These are phyloP conservation scores for Colletotrichum sp. DNA, from an alignment of 2,329 filamentous ascomycete genomes.

Conservation along the genomic window DNA sequence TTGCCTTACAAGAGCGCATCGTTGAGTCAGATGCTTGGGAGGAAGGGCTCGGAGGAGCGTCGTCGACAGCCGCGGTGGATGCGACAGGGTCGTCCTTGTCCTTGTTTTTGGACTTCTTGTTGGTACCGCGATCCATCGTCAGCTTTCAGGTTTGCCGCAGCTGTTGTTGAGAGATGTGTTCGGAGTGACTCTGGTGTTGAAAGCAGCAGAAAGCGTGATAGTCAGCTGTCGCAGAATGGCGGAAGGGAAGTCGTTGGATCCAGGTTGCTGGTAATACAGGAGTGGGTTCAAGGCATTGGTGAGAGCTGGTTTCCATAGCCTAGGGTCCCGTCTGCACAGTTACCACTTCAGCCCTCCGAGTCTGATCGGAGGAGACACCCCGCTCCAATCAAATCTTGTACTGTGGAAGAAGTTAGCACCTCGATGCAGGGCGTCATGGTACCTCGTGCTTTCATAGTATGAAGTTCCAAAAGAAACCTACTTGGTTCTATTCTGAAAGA, in stretches of 20 bases:
- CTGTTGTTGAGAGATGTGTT: background rate
- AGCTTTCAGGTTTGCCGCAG: background rate
- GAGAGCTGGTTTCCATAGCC: background rate
- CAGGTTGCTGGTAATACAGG: background rate
- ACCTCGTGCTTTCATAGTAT: background rate
- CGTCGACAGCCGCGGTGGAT: background rate
- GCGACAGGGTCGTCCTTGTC: background rate
- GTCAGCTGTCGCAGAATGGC: background rate
- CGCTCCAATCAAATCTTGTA: background rate
- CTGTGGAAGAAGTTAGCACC: background rate
- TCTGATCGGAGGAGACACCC: background rate
- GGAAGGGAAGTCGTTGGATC: background rate
- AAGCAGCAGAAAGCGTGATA: background rate
- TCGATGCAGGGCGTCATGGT: background rate
- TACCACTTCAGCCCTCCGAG: background rate
- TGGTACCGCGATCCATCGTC: background rate
- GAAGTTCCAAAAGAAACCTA: background rate
- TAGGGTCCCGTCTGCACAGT: background rate
- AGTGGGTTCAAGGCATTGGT: background rate
- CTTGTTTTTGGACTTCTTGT: background rate
- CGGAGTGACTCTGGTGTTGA: background rate
- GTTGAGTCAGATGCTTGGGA: background rate
- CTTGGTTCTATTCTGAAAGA: background rate
- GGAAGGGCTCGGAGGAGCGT: background rate
- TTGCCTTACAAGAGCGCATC: background rate